Evolutionary conservation across 1,284 basidiomycete species (phyloP), one percentile per base, ranked within the genome.

Genomic region (Fomitopsis schrenkii): DNA sequence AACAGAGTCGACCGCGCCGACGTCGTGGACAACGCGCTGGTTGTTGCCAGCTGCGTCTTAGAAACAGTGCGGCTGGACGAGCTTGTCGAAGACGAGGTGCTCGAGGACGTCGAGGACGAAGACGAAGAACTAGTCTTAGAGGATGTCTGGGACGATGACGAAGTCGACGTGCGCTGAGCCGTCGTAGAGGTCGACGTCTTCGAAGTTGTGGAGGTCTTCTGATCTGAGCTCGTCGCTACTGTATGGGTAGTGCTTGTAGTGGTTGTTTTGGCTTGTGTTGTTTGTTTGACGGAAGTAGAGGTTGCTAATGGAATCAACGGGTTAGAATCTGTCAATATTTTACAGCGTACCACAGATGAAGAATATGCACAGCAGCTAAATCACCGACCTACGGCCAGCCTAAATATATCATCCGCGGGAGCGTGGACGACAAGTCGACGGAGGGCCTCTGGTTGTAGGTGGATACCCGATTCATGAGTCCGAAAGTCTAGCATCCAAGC

Each of bases 121-220:
- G 58, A 59, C n/a, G 62, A 50, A 10, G 59, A 61, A 17, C 36
- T 40, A 41, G 55, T 40, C 26, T 8, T 53, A 10, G 58, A 57
- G 22, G 61, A 50, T 15, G 53, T 53, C 40, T 53, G 35, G 10
- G 52, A 53, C 36, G 52, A 53, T 10, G 52, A 53, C 52, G 52
- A 54, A 26, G 52, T 12, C 12, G 38, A 40, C 12, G 38, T 40
- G 38, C 35, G 19, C 52, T 59, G 28, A 15, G 12, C 38, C 12
- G 35, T 42, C 30, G 55, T 28, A 38, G 55, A 33, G 30, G 30
- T 54, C 12, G 52, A 38, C n/a, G 55, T 57, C 6, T 53, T 28
- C 15, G 46, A 28, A 26, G 53, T 12, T 8, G 59, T 30, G 6
- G 55, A 44, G 15, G 44, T 60, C 30, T 30, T 26, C 36, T 35